Evolutionary conservation across 495 filamentous ascomycete species (phyloP).

Genomic region (Aspergillus cavernicola): DNA sequence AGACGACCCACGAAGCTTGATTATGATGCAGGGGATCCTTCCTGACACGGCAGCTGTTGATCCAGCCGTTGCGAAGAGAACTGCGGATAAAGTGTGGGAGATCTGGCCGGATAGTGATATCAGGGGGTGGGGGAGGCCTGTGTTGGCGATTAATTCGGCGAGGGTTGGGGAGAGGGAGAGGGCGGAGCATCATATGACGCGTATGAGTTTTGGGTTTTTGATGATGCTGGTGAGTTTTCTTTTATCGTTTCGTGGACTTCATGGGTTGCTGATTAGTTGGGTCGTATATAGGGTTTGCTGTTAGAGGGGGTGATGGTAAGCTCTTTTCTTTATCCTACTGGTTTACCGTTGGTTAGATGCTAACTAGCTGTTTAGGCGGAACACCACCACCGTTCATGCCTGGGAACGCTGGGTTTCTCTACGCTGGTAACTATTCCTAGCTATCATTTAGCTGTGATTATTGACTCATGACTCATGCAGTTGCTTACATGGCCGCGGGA

Average conservation of each 20-base stretch:
- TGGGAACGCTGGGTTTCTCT: conserved; percentile 15
- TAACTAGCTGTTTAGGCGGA: neutral
- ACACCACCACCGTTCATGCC: conserved; percentile 20
- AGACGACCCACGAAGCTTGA: conserved; percentile 15
- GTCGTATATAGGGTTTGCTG: conserved; percentile 9
- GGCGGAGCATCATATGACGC: conserved; percentile 16
- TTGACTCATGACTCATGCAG: neutral
- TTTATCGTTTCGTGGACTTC: neutral
- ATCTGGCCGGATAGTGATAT: conserved; percentile 15
- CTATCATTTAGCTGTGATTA: neutral
- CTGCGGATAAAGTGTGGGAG: conserved; percentile 12
- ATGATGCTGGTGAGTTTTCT: conserved; percentile 16
- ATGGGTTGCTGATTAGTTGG: neutral
- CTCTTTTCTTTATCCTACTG: neutral
- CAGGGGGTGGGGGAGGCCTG: conserved; percentile 12
- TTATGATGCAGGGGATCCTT: conserved; percentile 19
- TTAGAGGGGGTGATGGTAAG: conserved; percentile 11
- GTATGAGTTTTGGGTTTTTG: conserved; percentile 16
- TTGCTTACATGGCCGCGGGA: conserved; percentile 17
- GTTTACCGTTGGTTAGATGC: neutral
- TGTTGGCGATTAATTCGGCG: conserved; percentile 17
- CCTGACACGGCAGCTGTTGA: conserved; percentile 15
- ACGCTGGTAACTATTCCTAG: conserved; percentile 6
- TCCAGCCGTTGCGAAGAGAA: conserved; percentile 3
- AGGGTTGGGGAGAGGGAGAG: conserved; percentile 11